These are phyloP conservation scores for Curvularia sp. DNA, from an alignment of 2,329 filamentous ascomycete genomes.

Conservation along the genomic window DNA sequence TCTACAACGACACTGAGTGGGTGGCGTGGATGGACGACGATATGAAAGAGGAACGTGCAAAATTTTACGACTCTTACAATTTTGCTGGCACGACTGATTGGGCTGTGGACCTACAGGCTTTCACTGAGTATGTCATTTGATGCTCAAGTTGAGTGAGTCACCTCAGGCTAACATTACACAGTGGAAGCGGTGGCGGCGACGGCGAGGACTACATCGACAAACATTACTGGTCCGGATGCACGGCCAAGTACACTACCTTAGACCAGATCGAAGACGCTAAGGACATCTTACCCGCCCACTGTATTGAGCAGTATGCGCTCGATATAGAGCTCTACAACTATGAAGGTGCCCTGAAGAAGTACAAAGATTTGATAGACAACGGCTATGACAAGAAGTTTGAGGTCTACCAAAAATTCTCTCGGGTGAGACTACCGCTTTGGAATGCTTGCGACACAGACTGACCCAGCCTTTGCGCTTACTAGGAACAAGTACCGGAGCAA, in stretches of 20 bases:
- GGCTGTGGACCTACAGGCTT: constrained; percentile 43
- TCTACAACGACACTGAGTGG: constrained; percentile 31
- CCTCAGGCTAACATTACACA: too few relatives aligned
- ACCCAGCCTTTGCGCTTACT: too few relatives aligned
- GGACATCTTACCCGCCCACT: neutral
- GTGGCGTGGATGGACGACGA: constrained; percentile 30
- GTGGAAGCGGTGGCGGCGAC: neutral
- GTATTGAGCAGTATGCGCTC: neutral
- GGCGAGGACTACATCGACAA: neutral
- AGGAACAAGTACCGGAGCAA: neutral
- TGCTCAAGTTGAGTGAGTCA: too few relatives aligned
- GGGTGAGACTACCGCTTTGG: too few relatives aligned
- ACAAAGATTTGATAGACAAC: neutral
- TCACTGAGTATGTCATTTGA: neutral
- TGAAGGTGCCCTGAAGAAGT: neutral
- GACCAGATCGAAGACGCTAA: too few relatives aligned
- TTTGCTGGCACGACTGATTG: constrained; percentile 48
- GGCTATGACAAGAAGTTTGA: neutral
- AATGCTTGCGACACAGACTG: too few relatives aligned
- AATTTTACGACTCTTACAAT: constrained; percentile 30
- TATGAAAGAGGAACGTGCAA: constrained; percentile 31
- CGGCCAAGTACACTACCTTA: too few relatives aligned
- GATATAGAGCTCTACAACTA: neutral
- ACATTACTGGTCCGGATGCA: too few relatives aligned
- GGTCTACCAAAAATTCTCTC: neutral